Evolutionary conservation across 2,329 filamentous ascomycete genomes (phyloP), one percentile per base, ranked within the genome.

Genomic region (Aspergillus ibericus): DNA sequence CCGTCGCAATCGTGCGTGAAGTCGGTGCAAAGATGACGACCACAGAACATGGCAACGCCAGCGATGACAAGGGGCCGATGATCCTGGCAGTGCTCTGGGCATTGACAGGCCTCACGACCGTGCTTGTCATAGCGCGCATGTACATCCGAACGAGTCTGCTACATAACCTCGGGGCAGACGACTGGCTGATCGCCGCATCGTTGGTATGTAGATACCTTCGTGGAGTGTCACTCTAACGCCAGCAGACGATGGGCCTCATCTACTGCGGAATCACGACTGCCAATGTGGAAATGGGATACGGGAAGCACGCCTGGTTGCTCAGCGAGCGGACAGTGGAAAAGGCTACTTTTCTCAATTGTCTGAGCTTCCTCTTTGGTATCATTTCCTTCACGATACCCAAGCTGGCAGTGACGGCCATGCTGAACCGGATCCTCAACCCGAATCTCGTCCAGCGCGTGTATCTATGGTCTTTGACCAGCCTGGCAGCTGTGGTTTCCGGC

Each of bases 201-300:
- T 64, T 75, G 63, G 74, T 76, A 58, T 29, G 40, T 53, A 27
- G 46, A 2, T 7, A 6, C 2, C 18, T 12, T 16, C 38, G 12
- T n/a, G 1, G 7, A 16, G 32, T 8, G 2, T n/a, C 20, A 12
- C 49, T 5, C 18, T 44, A 15, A 40, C 35, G 8, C 1, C 10
- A 9, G 15, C 46, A 66, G 64, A 15, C 55, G 12, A 57, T 67
- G 51, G 59, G 56, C 7, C 22, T 52, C 4, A 20, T 52, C 1
- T 62, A 58, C 35, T 58, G 59, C 34, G 49, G 27, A 71, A 53
- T 79, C 12, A 72, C 72, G 1, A 70, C 49, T 1, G 65, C 68
- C 6, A 74, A 75, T 9, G 72, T 81, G 8, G 40, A 52, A 0
- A 60, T 69, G 16, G 79, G 80, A 4, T 78, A 74, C 53, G 79